Conservation (phyloP, 2,329 filamentous ascomycete species). For the Ustulina deusta region DNA sequence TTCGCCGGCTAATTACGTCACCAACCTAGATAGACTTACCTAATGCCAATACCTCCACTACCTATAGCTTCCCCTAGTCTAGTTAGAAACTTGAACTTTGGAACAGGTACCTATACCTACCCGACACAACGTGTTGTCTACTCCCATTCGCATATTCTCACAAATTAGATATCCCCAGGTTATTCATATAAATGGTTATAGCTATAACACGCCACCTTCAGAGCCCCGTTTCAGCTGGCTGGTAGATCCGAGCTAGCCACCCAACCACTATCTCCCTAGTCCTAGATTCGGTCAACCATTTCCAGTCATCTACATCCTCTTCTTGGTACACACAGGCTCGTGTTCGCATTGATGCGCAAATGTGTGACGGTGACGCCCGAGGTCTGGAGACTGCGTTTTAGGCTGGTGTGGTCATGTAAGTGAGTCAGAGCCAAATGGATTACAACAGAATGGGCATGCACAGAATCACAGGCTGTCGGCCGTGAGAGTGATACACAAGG, state of each 20-base stretch:
- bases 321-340: slow-evolving; percentile 2
- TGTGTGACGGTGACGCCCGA: not conserved
- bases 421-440: not conserved
- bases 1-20: no score
- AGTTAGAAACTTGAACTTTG: no score
- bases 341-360: not conserved
- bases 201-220: no score
- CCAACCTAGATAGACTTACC: no score
- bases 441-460: slow-evolving; percentile 12
- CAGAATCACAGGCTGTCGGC: slow-evolving; percentile 17
- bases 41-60: no score
- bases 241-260: slow-evolving; percentile 8
- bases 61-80: no score
- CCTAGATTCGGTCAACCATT: not conserved
- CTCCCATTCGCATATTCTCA: not conserved
- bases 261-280: not conserved
- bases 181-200: not conserved
- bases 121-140: no score
- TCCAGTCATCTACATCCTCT: not conserved
- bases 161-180: not conserved
- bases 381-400: not conserved
- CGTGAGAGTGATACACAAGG: slow-evolving; percentile 10
- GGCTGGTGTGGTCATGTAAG: slow-evolving; percentile 18
- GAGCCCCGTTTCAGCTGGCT: not conserved
- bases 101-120: no score